Conservation (phyloP, 768 basidiomycete species). For the Rhizopogon vinicolor region DNA sequence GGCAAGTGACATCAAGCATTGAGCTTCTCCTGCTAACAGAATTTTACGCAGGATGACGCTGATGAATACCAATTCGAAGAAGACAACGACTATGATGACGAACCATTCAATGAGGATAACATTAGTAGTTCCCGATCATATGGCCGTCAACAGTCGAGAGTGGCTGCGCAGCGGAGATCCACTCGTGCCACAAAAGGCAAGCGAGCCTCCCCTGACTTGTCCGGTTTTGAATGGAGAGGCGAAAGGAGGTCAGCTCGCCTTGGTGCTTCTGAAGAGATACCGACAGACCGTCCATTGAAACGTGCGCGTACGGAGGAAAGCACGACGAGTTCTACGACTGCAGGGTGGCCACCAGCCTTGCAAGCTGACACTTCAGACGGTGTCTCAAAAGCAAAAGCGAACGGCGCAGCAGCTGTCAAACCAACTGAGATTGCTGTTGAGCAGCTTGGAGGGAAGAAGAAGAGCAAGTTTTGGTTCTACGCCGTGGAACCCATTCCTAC, state of each 20-base stretch:
- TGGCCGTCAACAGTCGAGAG: conserved; percentile 34
- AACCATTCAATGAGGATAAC: conserved; percentile 38
- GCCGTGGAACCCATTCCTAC: conserved; percentile 68
- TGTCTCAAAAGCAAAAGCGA: conserved; percentile 44
- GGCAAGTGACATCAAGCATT: conserved; percentile 20
- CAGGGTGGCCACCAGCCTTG: conserved; percentile 23
- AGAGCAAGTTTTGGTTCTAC: conserved; percentile 86
- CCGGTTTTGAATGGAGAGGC: conserved; percentile 61
- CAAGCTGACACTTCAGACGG: conserved; percentile 20
- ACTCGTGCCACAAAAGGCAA: conserved; percentile 48
- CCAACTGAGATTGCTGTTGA: conserved; percentile 73
- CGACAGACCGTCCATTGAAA: conserved; percentile 52
- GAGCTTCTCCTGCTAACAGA: conserved; percentile 20
- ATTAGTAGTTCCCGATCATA: conserved; percentile 33
- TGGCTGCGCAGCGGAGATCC: conserved; percentile 45
- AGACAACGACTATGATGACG: conserved; percentile 65
- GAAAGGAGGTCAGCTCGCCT: conserved; percentile 70
- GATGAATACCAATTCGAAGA: conserved; percentile 67
- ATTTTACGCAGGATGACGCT: conserved; percentile 43
- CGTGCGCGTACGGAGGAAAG: conserved; percentile 80
- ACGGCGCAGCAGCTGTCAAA: conserved; percentile 64
- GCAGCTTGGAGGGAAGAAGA: conserved; percentile 74
- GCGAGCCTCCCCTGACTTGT: conserved; percentile 45
- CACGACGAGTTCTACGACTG: conserved; percentile 46
- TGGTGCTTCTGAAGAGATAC: conserved; percentile 49